Evolutionary conservation across 352 stramenopile species (phyloP), one percentile per base, ranked within the genome.

Genomic region (Globisporangium paddicum): DNA sequence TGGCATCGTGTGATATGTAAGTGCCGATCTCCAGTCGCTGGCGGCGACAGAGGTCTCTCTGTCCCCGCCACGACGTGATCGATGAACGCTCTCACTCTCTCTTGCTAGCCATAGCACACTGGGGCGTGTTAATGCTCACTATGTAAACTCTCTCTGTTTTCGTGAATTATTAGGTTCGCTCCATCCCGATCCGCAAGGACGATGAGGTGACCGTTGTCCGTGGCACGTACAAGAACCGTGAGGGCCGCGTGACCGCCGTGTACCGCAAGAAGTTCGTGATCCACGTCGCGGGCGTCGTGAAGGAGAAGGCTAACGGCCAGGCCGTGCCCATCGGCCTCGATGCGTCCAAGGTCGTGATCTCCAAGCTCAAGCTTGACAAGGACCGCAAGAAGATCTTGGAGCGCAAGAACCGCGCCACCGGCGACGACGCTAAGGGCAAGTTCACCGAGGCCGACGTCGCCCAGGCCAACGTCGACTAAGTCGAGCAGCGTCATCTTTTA

Each of bases 181-280:
- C 96, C 59, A 95, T 99, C 68, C 96, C 98, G 44, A 97, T 99
- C 72, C 95, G 97, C 63, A 99, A 99, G 79, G 97, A 99, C 63
- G 98, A 99, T 66, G 97, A 99, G 79, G 98, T 99, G 52, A 90
- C 96, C 55, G 97, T 99, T 59, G 93, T 98, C 51, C 92, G 97
- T 80, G 98, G 97, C 58, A 92, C 90, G 59, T 98, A 97, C 90
- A 99, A 99, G 93, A 90, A 88, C 74, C 90, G 95, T 73, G 97
- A 99, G 82, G 98, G 98, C 66, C 99, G 98, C 75, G 96, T 99
- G 40, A 98, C 93, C 52, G 86, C 86, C 25, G 91, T 96, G 58
- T 99, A 99, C 88, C 94, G 98, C 73, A 99, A 98, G 83, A 99
- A 99, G 89, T 99, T 98, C 77, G 96, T 99, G 55, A 98, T 99